Evolutionary conservation across 176 grass and related monocot genomes (phyloP).

Genomic region (Elymus sibiricus): DNA sequence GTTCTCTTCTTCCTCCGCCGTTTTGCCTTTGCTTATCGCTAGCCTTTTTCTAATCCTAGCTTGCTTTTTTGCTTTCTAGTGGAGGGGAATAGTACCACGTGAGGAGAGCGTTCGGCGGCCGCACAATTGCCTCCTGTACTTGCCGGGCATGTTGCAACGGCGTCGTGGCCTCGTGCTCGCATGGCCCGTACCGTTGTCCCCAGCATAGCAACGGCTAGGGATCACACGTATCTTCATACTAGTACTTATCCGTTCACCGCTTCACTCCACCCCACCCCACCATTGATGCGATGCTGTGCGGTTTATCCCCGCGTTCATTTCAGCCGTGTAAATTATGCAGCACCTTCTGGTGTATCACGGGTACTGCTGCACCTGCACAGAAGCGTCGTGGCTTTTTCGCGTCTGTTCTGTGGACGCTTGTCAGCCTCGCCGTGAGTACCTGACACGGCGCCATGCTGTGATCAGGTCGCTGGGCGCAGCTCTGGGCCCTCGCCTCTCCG

Average conservation of each 20-base stretch:
- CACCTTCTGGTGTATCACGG: no score
- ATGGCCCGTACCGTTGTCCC: background rate
- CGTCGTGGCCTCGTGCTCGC: constrained; percentile 18
- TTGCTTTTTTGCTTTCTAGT: background rate
- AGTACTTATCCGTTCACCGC: background rate
- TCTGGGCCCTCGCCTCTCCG: background rate
- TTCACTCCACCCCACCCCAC: background rate
- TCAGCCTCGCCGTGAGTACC: background rate
- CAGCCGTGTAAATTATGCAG: no score
- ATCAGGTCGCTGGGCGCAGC: background rate
- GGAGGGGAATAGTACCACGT: background rate
- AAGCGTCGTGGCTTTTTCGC: background rate
- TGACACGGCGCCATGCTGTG: constrained; percentile 7
- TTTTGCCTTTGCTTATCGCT: background rate
- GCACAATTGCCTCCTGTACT: constrained; percentile 22
- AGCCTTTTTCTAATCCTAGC: background rate
- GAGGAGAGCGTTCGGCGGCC: background rate
- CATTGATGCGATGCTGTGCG: no score
- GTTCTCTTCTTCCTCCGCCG: background rate
- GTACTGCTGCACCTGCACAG: background rate
- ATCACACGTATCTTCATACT: background rate
- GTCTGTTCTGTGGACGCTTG: background rate
- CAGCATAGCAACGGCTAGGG: background rate
- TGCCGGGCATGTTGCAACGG: background rate
- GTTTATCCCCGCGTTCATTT: no score